These are phyloP conservation scores for Phytopythium chamaehyphon DNA, from an alignment of 352 stramenopile genomes.

Conservation along the genomic window DNA sequence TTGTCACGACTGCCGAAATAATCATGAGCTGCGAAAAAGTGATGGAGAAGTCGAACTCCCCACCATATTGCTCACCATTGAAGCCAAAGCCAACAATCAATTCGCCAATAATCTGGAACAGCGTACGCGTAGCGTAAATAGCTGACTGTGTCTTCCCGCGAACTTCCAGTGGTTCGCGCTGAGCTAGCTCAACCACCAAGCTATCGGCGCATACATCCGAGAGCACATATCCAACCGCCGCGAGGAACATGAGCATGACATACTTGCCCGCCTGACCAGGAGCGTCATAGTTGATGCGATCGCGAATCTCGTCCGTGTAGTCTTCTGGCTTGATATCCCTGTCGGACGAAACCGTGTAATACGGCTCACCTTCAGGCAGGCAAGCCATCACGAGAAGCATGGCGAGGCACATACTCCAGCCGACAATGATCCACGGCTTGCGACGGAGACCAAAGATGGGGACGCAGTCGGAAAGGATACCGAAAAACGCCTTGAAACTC, in stretches of 20 bases:
- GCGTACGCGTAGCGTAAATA: constrained; percentile 43
- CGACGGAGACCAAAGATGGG: constrained; percentile 50
- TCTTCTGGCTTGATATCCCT: constrained; percentile 18
- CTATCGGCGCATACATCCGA: constrained; percentile 42
- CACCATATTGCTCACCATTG: constrained; percentile 26
- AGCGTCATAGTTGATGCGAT: constrained; percentile 31
- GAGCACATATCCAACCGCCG: constrained; percentile 30
- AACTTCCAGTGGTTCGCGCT: constrained; percentile 42
- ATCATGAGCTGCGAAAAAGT: constrained; percentile 43
- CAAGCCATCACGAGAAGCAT: constrained; percentile 49
- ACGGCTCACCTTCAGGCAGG: constrained; percentile 34
- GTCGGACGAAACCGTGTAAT: constrained; percentile 36
- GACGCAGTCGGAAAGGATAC: constrained; percentile 19
- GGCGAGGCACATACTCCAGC: constrained; percentile 36
- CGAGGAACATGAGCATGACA: constrained; percentile 52
- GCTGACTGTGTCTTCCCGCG: constrained; percentile 48
- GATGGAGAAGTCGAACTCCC: constrained; percentile 37
- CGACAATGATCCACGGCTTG: constrained; percentile 51
- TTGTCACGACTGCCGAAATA: constrained; percentile 28
- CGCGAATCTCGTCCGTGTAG: constrained; percentile 21
- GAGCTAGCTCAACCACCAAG: constrained; percentile 50
- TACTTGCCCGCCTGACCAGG: constrained; percentile 34
- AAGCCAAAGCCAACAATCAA: constrained; percentile 40
- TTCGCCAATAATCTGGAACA: constrained; percentile 35
- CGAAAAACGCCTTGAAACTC: constrained; percentile 23